These are phyloP conservation scores for Colletotrichum sp. DNA, from an alignment of 2,329 filamentous ascomycete species.

Conservation along the genomic window DNA sequence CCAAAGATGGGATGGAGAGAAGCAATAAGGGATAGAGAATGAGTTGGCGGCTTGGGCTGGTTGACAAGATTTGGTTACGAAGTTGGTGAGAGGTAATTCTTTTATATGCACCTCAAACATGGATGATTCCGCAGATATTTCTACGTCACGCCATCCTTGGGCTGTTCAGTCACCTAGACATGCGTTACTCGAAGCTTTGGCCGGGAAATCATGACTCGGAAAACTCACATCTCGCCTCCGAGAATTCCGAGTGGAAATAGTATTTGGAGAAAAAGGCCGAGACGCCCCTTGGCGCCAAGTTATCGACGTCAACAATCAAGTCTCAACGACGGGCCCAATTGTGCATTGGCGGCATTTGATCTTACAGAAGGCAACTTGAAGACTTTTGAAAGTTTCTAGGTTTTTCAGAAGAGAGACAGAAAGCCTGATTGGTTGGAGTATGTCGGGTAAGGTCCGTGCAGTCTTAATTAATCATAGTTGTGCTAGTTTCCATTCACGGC, in stretches of 20 bases:
- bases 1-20: neutral
- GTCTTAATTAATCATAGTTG: neutral
- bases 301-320: neutral
- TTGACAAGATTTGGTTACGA: neutral
- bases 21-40: neutral
- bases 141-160: neutral
- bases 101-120: neutral
- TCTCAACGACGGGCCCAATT: neutral
- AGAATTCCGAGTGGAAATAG: neutral
- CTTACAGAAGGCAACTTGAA: neutral
- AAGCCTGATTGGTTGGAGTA: neutral
- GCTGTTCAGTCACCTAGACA: neutral
- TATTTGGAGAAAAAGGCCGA: neutral
- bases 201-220: neutral
- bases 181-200: neutral
- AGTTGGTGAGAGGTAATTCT: neutral
- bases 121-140: neutral
- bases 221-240: neutral
- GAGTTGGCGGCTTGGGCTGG: neutral
- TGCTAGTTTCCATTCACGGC: neutral
- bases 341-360: neutral
- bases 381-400: neutral
- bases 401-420: neutral
- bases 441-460: neutral
- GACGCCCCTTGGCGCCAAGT: neutral